Percentiles rank a stretch among this genome's conserved stretches.
Conservation (phyloP, 345 rosid genomes). For the Ceriops decandra region DNA sequence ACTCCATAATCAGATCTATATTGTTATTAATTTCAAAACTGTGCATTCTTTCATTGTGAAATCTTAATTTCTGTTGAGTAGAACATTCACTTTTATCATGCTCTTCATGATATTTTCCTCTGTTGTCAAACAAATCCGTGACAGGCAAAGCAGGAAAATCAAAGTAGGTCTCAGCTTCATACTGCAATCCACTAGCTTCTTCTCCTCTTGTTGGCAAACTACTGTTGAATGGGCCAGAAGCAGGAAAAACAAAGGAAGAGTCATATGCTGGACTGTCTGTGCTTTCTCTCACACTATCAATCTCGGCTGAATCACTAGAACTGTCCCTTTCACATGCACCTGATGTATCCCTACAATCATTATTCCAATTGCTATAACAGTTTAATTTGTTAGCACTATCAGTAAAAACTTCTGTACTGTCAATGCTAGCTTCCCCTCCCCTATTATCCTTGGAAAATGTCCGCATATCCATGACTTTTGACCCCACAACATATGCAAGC, state of each 20-base stretch:
- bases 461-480: constrained; percentile 94
- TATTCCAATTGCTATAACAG: constrained; percentile 41
- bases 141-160: constrained; percentile 72
- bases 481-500: constrained; percentile 86
- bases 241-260: constrained; percentile 45
- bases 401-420: constrained; percentile 36
- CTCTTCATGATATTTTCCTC: constrained; percentile 48
- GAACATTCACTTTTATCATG: constrained; percentile 36
- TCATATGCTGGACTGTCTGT: constrained; percentile 47
- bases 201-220: constrained; percentile 35
- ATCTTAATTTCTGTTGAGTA: constrained; percentile 34
- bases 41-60: constrained; percentile 62
- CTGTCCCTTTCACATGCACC: constrained; percentile 46
- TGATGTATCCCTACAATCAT: constrained; percentile 51
- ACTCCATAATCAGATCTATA: constrained; percentile 69
- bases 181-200: constrained; percentile 38
- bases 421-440: constrained; percentile 40
- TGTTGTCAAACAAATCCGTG: constrained; percentile 66
- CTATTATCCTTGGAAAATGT: constrained; percentile 64
- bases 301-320: constrained; percentile 56
- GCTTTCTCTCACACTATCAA: constrained; percentile 53
- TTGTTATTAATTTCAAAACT: constrained; percentile 72
- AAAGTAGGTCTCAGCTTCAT: constrained; percentile 40
- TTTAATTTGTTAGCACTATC: constrained; percentile 41
- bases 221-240: constrained; percentile 35